Evolutionary conservation across 495 filamentous ascomycete genomes (phyloP).

Genomic region (Lepraria neglecta): DNA sequence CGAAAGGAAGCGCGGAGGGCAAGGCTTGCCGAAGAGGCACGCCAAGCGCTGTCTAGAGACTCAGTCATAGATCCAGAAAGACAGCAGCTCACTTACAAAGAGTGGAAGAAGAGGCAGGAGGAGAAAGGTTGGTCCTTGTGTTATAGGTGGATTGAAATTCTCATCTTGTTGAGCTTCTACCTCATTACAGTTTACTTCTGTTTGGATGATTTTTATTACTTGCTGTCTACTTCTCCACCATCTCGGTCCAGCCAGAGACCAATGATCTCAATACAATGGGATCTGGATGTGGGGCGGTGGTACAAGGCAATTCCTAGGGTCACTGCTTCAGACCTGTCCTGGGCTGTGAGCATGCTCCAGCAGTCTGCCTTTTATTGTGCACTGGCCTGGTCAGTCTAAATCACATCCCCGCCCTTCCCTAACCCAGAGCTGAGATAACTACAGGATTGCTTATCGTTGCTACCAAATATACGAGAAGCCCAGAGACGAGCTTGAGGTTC

Average conservation of each 20-base stretch:
- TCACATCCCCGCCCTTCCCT: not conserved
- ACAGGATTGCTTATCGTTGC: conserved; percentile 72
- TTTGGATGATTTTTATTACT: not conserved
- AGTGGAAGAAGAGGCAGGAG: not conserved
- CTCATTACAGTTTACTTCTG: too few species aligned
- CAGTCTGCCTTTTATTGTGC: conserved; percentile 47
- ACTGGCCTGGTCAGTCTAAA: conserved; percentile 43
- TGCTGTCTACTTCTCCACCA: not conserved
- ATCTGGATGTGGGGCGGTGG: not conserved
- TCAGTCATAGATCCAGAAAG: not conserved
- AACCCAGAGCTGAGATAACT: not conserved
- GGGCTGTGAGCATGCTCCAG: conserved; percentile 41
- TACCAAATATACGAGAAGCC: conserved; percentile 62
- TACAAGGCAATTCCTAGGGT: conserved; percentile 5
- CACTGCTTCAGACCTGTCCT: conserved; percentile 11
- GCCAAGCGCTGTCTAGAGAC: conserved; percentile 6
- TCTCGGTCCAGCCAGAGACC: not conserved
- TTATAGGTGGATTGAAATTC: too few species aligned
- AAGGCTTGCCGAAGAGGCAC: not conserved
- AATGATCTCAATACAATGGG: conserved; percentile 17
- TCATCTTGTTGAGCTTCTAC: too few species aligned
- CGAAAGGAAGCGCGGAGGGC: not conserved
- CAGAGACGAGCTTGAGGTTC: conserved; percentile 79
- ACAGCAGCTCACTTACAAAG: not conserved
- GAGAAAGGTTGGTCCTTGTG: not conserved